Evolutionary conservation across 345 rosid genomes (phyloP), one percentile per base, ranked within the genome.

Genomic region (Acer saccharum): DNA sequence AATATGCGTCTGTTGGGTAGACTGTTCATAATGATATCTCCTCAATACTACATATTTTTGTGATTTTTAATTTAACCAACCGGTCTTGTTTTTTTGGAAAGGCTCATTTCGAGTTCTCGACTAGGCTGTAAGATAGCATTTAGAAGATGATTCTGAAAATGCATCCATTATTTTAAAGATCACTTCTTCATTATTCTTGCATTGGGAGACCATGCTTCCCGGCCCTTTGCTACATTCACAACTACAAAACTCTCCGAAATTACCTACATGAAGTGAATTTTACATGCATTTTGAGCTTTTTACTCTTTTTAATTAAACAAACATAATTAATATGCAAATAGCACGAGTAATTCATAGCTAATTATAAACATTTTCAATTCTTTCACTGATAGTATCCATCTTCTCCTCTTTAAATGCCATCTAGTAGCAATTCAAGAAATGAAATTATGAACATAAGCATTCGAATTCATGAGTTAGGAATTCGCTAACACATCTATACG

Each of bases 111-210:
- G 4, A 68, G 32, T 43, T 54, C 60, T 54, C n/a, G 6, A 54
- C 60, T 54, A 18, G 60, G n/a, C 60, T 54, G 60, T 2, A 13
- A 54, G 4, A 18, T 8, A 43, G 48, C 48, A 43, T 43, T 8
- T 43, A 43, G 48, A 43, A 43, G 48, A 43, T 8, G 7, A 43
- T 43, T 43, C 48, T 7, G 48, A 43, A 43, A 43, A 16, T 27
- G 10, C 48, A 43, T 43, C 8, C 48, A 43, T 43, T 43, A 68
- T 11, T 29, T 50, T 69, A 21, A 21, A 21, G 4, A 41, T 39
- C n/a, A 10, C 72, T 27, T 27, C 29, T 27, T 27, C 61, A 76
- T 76, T 82, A 75, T 81, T 52, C 29, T 80, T 73, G 69, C 67
- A 67, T 7, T 50, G 67, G 46, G 32, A 27, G 65, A 67, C 75